Evolutionary conservation across 2,329 filamentous ascomycete species (phyloP).

Genomic region (Septoria linicola): DNA sequence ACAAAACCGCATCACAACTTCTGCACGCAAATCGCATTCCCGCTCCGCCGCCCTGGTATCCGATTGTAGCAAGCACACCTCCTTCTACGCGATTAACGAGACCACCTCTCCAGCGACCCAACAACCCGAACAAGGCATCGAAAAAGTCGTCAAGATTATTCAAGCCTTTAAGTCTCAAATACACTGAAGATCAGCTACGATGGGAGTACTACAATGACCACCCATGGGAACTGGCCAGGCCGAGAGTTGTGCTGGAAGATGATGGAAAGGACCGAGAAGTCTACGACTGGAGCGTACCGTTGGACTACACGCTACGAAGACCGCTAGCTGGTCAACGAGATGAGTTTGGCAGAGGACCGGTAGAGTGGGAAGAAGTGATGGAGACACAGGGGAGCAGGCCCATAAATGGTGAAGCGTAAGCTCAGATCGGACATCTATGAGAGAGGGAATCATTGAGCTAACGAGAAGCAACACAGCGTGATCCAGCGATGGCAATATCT

Average conservation of each 20-base stretch:
- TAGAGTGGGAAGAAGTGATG: conserved; percentile 36
- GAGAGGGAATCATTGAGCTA: no score
- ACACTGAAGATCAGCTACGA: conserved; percentile 80
- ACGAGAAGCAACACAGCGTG: conserved; percentile 69
- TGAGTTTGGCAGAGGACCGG: conserved; percentile 48
- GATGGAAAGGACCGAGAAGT: conserved; percentile 76
- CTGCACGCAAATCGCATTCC: conserved; percentile 46
- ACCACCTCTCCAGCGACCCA: conserved; percentile 49
- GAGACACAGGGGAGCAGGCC: conserved; percentile 72
- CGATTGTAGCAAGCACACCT: conserved; percentile 57
- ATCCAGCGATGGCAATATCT: conserved; percentile 89
- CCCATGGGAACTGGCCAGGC: conserved; percentile 93
- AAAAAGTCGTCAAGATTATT: conserved; percentile 76
- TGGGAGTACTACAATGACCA: conserved; percentile 86
- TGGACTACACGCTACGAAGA: conserved; percentile 29
- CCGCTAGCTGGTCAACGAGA: conserved; percentile 21
- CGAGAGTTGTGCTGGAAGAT: conserved; percentile 77
- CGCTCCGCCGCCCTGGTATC: conserved; percentile 56
- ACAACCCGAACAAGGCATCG: conserved; percentile 46
- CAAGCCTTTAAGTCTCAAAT: conserved; percentile 72
- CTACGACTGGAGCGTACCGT: conserved; percentile 70
- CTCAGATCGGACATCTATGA: no score
- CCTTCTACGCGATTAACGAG: conserved; percentile 61
- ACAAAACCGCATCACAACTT: conserved; percentile 53
- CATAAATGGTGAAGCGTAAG: conserved; percentile 61